phyloP scores from a whole-genome alignment of 768 basidiomycete species.

The Rhizopogon vesiculosus region DNA sequence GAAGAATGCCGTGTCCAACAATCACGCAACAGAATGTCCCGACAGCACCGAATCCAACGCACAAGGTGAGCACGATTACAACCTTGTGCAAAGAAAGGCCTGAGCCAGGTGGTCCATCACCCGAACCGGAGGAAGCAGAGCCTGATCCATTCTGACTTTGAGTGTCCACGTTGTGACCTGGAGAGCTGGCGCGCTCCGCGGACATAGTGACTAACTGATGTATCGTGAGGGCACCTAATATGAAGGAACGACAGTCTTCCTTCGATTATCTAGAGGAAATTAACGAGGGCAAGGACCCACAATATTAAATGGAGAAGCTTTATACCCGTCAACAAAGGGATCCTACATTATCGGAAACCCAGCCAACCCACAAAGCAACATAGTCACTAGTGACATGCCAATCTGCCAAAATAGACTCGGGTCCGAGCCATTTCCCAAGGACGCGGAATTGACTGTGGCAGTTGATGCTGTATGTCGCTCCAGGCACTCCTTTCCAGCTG shows the following conservation, averaged over 20 bases:
- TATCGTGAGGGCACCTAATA: neutral
- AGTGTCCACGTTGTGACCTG: neutral
- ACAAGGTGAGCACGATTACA: neutral
- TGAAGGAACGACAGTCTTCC: too few relatives aligned
- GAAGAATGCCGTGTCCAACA: constrained; percentile 2
- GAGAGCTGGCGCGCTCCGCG: neutral
- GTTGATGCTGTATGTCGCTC: neutral
- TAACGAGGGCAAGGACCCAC: neutral
- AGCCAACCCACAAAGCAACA: neutral
- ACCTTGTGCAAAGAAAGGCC: neutral
- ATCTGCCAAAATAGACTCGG: neutral
- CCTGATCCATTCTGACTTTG: neutral
- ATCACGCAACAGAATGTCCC: neutral
- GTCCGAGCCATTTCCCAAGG: neutral
- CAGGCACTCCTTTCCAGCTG: too few relatives aligned
- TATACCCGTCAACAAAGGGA: neutral
- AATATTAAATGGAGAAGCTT: neutral
- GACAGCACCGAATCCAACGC: neutral
- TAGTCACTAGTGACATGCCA: neutral
- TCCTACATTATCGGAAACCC: neutral
- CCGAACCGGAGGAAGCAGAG: neutral
- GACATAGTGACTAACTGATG: neutral
- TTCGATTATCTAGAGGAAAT: too few relatives aligned
- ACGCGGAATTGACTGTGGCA: neutral
- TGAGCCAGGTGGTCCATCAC: neutral